A percentile compares a stretch with the other conserved stretches of the same genome.
These are phyloP conservation scores for Metarhizium robertsii DNA, from an alignment of 2,329 filamentous ascomycete genomes.

Conservation along the genomic window DNA sequence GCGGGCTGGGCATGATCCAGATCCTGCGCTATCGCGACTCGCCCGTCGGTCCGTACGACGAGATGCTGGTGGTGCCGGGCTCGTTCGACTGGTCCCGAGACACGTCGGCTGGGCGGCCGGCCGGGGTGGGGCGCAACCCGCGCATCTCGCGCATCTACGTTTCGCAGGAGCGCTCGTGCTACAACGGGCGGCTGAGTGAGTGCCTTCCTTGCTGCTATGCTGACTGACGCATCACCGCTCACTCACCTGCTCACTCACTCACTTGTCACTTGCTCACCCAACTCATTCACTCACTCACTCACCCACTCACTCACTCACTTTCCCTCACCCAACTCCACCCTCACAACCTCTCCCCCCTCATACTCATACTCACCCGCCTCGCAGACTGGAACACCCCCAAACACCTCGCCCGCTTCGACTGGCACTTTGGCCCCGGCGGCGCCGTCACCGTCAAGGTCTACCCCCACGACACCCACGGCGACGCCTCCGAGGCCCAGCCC, in stretches of 20 bases:
- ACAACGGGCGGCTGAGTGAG: slow-evolving; percentile 41
- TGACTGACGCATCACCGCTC: too few species aligned
- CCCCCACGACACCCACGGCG: slow-evolving; percentile 28
- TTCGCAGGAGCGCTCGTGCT: slow-evolving; percentile 40
- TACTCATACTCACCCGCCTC: background rate
- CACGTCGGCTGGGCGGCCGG: slow-evolving; percentile 21
- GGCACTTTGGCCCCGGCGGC: slow-evolving; percentile 25
- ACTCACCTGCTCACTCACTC: too few species aligned
- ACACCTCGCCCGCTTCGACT: slow-evolving; percentile 42
- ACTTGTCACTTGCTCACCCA: too few species aligned
- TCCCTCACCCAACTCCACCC: background rate
- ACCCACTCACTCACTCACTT: background rate
- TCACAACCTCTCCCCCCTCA: too few species aligned
- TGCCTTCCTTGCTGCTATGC: background rate
- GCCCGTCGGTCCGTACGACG: slow-evolving; percentile 45
- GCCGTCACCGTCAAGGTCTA: slow-evolving; percentile 33
- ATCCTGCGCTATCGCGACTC: slow-evolving; percentile 40
- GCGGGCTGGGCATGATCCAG: slow-evolving; percentile 39
- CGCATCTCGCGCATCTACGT: slow-evolving; percentile 46
- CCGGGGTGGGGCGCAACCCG: slow-evolving; percentile 13
- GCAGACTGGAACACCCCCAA: slow-evolving; percentile 48
- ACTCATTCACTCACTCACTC: background rate
- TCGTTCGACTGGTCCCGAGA: slow-evolving; percentile 32
- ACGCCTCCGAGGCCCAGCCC: slow-evolving; percentile 21
- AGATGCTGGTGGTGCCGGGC: slow-evolving; percentile 39